Percentiles rank a stretch among this genome's conserved stretches.
Evolutionary conservation across 495 filamentous ascomycete genomes (phyloP).

Genomic region (Penicillium waksmanii): DNA sequence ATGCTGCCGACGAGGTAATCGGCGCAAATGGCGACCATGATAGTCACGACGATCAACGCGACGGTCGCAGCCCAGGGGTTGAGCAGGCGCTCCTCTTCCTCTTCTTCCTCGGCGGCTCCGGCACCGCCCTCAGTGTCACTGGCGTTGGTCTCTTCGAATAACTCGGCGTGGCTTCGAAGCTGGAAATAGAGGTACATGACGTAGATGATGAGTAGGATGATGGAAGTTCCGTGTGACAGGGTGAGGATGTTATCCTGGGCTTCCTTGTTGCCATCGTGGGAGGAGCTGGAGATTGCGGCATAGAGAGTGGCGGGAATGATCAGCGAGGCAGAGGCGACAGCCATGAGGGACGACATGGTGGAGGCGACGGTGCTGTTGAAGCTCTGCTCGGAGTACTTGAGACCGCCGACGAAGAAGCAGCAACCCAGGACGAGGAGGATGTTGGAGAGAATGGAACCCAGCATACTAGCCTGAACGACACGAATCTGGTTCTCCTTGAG

Average conservation of each 20-base stretch:
- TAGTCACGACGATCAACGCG: constrained; percentile 74
- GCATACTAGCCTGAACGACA: constrained; percentile 97
- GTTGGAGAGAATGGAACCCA: constrained; percentile 95
- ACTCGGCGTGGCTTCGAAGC: constrained; percentile 73
- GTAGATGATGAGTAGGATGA: constrained; percentile 88
- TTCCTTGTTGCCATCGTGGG: constrained; percentile 8
- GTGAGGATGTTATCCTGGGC: constrained; percentile 65
- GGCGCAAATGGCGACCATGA: constrained; percentile 87
- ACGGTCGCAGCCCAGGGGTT: constrained; percentile 71
- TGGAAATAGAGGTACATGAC: constrained; percentile 91
- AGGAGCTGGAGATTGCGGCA: constrained; percentile 49
- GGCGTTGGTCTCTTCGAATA: constrained; percentile 73
- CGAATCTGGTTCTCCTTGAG: constrained; percentile 84
- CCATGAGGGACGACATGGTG: constrained; percentile 96
- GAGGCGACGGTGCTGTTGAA: constrained; percentile 91
- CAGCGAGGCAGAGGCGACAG: constrained; percentile 84
- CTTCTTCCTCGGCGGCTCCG: constrained; percentile 48
- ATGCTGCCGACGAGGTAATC: constrained; percentile 95
- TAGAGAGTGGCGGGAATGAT: constrained; percentile 90
- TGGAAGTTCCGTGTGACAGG: constrained; percentile 86
- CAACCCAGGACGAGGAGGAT: constrained; percentile 93
- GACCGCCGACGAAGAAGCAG: constrained; percentile 91
- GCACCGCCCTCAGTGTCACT: constrained; percentile 39
- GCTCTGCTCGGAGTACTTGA: constrained; percentile 64
- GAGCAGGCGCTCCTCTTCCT: constrained; percentile 64